Evolutionary conservation across 129 eudicot genomes (phyloP).

Genomic region (Oenanthe sinensis): DNA sequence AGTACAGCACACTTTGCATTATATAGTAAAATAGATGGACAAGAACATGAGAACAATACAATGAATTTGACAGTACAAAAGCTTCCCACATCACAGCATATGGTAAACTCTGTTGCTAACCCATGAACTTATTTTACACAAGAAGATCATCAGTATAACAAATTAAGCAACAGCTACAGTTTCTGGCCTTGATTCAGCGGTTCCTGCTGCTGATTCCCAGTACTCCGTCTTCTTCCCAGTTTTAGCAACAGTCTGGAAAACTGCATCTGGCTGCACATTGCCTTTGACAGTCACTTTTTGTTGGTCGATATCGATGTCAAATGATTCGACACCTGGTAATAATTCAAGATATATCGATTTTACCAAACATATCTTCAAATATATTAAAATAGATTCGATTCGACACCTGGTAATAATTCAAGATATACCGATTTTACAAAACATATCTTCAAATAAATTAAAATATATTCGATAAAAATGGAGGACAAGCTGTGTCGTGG

Average conservation of each 20-base stretch:
- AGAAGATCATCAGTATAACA: not conserved
- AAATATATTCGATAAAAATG: not conserved
- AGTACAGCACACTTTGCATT: not conserved
- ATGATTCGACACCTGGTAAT: slow-evolving; percentile 66
- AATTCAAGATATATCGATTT: not conserved
- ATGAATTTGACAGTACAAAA: not conserved
- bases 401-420: slow-evolving; percentile 50
- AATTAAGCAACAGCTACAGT: slow-evolving; percentile 11
- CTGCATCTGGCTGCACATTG: slow-evolving; percentile 80
- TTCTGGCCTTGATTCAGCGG: slow-evolving; percentile 15
- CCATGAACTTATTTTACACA: slow-evolving; percentile 2
- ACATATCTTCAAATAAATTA: not conserved
- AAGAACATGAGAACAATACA: not conserved
- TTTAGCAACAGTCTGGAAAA: slow-evolving; percentile 82
- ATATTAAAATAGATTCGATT: slow-evolving; percentile 12
- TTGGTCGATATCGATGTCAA: slow-evolving; percentile 66
- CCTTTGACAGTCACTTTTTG: slow-evolving; percentile 95
- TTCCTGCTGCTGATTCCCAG: slow-evolving; percentile 47
- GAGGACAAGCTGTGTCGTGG: not conserved
- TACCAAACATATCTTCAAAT: not conserved
- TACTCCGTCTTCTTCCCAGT: slow-evolving; percentile 81
- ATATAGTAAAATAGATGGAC: not conserved
- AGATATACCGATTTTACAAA: not conserved
- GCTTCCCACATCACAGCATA: not conserved
- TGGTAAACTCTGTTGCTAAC: not conserved